Percentiles rank a stretch among this genome's conserved stretches.
phyloP scores from a whole-genome alignment of 2,329 filamentous ascomycete genomes.

The Fusarium paranaense region DNA sequence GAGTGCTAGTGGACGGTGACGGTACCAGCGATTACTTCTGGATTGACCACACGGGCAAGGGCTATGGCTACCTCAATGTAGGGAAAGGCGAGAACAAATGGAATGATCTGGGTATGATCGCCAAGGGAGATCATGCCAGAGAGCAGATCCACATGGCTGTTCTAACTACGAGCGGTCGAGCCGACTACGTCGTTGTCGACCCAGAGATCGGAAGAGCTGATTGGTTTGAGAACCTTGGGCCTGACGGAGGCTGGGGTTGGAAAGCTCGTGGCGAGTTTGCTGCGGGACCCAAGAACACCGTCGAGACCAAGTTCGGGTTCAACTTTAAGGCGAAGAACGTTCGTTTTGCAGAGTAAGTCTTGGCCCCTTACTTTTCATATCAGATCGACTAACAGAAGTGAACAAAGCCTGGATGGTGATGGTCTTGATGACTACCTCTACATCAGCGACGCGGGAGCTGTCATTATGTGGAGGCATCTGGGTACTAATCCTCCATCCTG shows the following conservation, averaged over 20 bases:
- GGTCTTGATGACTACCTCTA: neutral
- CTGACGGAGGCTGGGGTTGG: neutral
- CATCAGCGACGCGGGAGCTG: neutral
- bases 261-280: neutral
- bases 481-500: neutral
- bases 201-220: neutral
- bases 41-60: neutral
- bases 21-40: neutral
- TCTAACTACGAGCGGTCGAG: neutral
- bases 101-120: neutral
- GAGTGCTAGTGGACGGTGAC: neutral
- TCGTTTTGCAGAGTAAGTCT: constrained; percentile 13
- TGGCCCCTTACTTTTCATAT: neutral
- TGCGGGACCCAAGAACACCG: neutral
- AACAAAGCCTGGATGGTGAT: too few relatives aligned
- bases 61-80: neutral
- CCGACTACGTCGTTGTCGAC: neutral
- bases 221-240: neutral
- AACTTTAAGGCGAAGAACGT: constrained; percentile 10
- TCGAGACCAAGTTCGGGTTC: constrained; percentile 7
- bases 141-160: neutral
- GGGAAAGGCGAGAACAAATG: neutral
- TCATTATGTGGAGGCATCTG: neutral
- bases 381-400: neutral
- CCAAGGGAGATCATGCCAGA: neutral